phyloP scores from a whole-genome alignment of 1,139 yeast species.

The Protomyces pachydermus region DNA sequence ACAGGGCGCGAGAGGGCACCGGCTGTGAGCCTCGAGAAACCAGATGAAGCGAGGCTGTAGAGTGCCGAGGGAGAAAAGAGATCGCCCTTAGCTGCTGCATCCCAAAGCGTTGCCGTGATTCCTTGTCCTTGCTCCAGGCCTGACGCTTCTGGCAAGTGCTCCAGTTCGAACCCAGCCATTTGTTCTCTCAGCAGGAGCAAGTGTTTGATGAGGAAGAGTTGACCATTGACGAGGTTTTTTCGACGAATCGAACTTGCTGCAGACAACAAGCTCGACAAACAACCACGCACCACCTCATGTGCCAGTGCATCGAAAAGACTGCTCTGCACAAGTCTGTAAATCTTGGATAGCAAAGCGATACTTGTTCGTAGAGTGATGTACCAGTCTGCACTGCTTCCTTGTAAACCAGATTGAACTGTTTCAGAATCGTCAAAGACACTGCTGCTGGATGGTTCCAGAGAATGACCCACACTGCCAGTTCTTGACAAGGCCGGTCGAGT shows the following conservation, averaged over 20 bases:
- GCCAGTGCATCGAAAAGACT: constrained; percentile 84
- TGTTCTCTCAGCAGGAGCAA: constrained; percentile 65
- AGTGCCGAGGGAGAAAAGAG: constrained; percentile 11
- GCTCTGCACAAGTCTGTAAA: constrained; percentile 69
- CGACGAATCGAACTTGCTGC: constrained; percentile 48
- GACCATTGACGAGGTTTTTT: constrained; percentile 52
- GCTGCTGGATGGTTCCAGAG: not conserved
- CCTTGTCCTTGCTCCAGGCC: not conserved
- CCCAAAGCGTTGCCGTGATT: constrained; percentile 1
- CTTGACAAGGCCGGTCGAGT: constrained; percentile 28
- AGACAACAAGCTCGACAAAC: constrained; percentile 55
- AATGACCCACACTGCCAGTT: constrained; percentile 6
- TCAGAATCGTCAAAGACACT: constrained; percentile 12
- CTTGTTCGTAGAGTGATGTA: constrained; percentile 75
- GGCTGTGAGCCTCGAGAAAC: constrained; percentile 7
- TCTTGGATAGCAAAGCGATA: constrained; percentile 63
- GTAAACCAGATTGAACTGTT: constrained; percentile 34
- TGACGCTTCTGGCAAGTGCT: constrained; percentile 42
- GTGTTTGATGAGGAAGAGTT: constrained; percentile 66
- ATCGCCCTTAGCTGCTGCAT: not conserved
- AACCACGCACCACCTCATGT: constrained; percentile 76
- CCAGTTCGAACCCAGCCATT: constrained; percentile 74
- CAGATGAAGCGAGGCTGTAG: constrained; percentile 13
- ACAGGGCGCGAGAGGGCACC: constrained; percentile 13
- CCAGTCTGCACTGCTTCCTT: constrained; percentile 48